Evolutionary conservation across 495 filamentous ascomycete species (phyloP).

Genomic region (Aspergillus egyptiacus): DNA sequence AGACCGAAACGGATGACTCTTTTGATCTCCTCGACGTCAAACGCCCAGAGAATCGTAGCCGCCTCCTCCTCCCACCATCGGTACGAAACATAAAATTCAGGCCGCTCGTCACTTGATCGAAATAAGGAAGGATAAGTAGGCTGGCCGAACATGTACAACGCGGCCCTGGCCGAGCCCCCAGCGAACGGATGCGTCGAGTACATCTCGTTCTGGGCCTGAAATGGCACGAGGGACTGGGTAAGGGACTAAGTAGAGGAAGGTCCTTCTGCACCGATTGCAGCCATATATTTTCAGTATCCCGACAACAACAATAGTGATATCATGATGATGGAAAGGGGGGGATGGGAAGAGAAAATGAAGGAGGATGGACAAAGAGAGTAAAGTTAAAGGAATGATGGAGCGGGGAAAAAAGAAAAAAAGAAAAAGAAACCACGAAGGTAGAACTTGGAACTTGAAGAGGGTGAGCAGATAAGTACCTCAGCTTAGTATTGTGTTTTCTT

Average conservation of each 20-base stretch:
- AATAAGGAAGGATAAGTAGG: conserved; percentile 32
- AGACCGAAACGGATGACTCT: conserved; percentile 37
- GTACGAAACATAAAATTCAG: conserved; percentile 26
- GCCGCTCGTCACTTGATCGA: conserved; percentile 26
- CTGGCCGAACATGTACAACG: conserved; percentile 14
- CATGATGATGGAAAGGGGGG: not conserved
- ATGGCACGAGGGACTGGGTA: not conserved
- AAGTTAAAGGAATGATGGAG: not conserved
- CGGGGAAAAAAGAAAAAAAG: not conserved
- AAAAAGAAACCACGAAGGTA: not conserved
- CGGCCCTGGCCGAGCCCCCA: conserved; percentile 1
- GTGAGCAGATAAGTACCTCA: conserved; percentile 4
- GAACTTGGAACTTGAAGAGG: not conserved
- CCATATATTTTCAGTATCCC: conserved; percentile 1
- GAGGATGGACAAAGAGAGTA: not conserved
- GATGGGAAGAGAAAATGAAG: not conserved
- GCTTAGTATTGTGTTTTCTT: too few relatives aligned
- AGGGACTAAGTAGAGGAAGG: not conserved
- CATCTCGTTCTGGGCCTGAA: conserved; percentile 9
- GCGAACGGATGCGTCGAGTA: conserved; percentile 4
- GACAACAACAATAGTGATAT: conserved; percentile 1
- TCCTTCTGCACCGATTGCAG: conserved; percentile 1
- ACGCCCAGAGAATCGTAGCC: conserved; percentile 36
- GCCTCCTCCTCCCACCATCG: conserved; percentile 45
- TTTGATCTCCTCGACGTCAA: conserved; percentile 35